These are phyloP conservation scores for Beauveria pseudobassiana DNA, from an alignment of 2,329 filamentous ascomycete genomes.

Conservation along the genomic window DNA sequence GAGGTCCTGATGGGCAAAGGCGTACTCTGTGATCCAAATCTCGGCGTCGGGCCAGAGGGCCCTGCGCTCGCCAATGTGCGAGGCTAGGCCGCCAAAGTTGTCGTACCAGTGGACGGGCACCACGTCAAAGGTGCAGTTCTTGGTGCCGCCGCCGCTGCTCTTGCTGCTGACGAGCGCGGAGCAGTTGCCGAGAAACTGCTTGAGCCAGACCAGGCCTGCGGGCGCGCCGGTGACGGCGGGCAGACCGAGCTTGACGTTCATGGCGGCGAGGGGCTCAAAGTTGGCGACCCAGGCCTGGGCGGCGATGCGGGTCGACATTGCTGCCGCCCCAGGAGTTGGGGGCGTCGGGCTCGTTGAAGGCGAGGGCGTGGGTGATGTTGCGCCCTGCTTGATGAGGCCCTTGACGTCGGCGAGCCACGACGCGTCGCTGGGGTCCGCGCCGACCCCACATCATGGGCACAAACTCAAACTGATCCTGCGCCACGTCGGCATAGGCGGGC, in stretches of 20 bases:
- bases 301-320: conserved; percentile 51
- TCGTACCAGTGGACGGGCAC: conserved; percentile 63
- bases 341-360: conserved; percentile 74
- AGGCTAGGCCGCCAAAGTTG: conserved; percentile 60
- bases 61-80: conserved; percentile 50
- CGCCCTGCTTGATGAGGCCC: conserved; percentile 39
- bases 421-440: conserved; percentile 39
- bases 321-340: conserved; percentile 50
- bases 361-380: conserved; percentile 62
- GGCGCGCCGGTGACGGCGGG: conserved; percentile 60
- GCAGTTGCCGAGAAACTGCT: conserved; percentile 57
- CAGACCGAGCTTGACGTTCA: conserved; percentile 61
- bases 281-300: conserved; percentile 64
- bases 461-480: conserved; percentile 58
- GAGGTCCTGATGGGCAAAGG: conserved; percentile 50
- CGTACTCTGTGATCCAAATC: conserved; percentile 78
- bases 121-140: conserved; percentile 56
- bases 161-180: conserved; percentile 45
- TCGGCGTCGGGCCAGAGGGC: conserved; percentile 47
- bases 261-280: conserved; percentile 58
- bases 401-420: conserved; percentile 55
- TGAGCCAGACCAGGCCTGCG: conserved; percentile 58
- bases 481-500: conserved; percentile 36
- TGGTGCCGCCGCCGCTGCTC: conserved; percentile 17
- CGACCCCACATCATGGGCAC: conserved; percentile 71